Conservation (phyloP, 768 basidiomycete species). For the Daedaleopsis nitida region DNA sequence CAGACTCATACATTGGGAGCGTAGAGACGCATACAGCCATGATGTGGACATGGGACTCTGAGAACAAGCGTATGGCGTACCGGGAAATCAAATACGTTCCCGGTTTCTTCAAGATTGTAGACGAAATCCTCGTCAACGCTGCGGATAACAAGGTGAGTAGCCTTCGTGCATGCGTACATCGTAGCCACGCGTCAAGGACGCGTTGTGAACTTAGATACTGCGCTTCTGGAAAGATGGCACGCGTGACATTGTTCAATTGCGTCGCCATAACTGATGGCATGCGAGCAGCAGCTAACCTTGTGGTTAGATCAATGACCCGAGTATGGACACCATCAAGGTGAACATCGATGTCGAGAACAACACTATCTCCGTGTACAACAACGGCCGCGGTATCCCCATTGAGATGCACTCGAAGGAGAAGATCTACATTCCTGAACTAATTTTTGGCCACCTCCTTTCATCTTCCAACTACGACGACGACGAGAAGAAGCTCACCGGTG, state of each 20-base stretch:
- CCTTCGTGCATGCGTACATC: background rate
- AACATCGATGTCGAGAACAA: constrained; percentile 81
- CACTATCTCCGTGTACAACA: constrained; percentile 92
- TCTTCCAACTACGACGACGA: constrained; percentile 98
- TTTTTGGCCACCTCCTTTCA: constrained; percentile 93
- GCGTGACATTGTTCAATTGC: background rate
- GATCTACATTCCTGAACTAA: constrained; percentile 95
- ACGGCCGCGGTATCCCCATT: constrained; percentile 94
- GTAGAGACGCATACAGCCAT: constrained; percentile 83
- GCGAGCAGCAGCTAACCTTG: too few relatives aligned
- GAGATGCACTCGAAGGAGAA: constrained; percentile 93
- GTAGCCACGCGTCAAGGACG: background rate
- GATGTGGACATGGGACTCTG: constrained; percentile 95
- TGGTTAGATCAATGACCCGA: constrained; percentile 82
- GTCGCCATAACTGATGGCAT: background rate
- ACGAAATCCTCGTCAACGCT: constrained; percentile 98
- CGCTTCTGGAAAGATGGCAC: background rate
- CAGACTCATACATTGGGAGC: constrained; percentile 96
- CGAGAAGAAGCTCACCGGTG: constrained; percentile 98
- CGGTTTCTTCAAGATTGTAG: constrained; percentile 99
- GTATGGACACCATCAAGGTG: constrained; percentile 91
- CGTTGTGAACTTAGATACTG: background rate
- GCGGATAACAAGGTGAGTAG: constrained; percentile 95
- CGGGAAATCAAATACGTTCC: constrained; percentile 91
- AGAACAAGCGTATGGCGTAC: constrained; percentile 79